A percentile compares a stretch with the other conserved stretches of the same genome.
These are phyloP conservation scores for Sugiyamaella pinicola DNA, from an alignment of 1,139 yeast genomes.

Conservation along the genomic window DNA sequence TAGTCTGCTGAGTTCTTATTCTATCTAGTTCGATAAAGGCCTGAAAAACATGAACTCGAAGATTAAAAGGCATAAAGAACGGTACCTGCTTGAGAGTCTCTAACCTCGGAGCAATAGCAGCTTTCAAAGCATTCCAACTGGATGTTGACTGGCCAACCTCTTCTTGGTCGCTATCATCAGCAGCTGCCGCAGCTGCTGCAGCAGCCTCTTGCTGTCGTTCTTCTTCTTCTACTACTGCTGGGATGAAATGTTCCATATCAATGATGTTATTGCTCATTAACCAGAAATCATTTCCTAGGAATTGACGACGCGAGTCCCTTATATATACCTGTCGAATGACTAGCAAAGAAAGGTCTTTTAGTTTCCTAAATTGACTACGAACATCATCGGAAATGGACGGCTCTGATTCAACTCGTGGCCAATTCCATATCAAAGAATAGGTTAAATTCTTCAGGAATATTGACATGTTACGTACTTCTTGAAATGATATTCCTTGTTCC, in stretches of 20 bases:
- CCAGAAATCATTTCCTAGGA: slow-evolving; percentile 64
- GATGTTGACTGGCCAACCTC: slow-evolving; percentile 11
- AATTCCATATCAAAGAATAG: slow-evolving; percentile 56
- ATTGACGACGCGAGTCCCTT: slow-evolving; percentile 66
- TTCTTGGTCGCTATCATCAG: slow-evolving; percentile 3
- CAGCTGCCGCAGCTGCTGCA: background rate
- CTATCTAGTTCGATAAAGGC: slow-evolving; percentile 28
- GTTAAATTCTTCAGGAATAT: slow-evolving; percentile 57
- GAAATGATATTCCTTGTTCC: slow-evolving; percentile 47
- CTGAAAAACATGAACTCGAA: slow-evolving; percentile 66
- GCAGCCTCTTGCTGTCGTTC: slow-evolving; percentile 31
- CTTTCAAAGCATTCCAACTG: background rate
- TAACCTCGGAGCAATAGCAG: slow-evolving; percentile 37
- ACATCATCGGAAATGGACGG: slow-evolving; percentile 13
- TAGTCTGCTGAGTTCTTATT: slow-evolving; percentile 29
- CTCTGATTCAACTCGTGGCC: slow-evolving; percentile 24
- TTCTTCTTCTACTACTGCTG: slow-evolving; percentile 49
- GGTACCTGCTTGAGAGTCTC: slow-evolving; percentile 68
- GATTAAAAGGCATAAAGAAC: slow-evolving; percentile 73
- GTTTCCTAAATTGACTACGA: slow-evolving; percentile 18
- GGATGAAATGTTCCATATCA: slow-evolving; percentile 37
- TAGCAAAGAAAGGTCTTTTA: slow-evolving; percentile 45
- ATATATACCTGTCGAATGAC: slow-evolving; percentile 69
- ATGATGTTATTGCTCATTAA: slow-evolving; percentile 38
- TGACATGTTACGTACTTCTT: slow-evolving; percentile 52